phyloP scores from a whole-genome alignment of 192 early-diverging fungal genomes.

The Rhizophagus prolifer region DNA sequence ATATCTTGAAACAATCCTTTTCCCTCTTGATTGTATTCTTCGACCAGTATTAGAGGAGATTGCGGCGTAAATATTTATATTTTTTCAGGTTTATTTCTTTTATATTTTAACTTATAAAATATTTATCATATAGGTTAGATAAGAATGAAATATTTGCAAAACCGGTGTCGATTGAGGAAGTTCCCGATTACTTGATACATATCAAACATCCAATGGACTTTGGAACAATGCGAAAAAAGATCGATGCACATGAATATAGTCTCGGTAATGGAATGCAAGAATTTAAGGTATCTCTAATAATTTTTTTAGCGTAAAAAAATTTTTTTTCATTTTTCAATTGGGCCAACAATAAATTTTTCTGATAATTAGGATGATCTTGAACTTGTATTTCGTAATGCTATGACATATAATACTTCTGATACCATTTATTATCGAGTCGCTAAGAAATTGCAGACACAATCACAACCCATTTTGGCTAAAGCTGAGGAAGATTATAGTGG shows the following conservation, averaged over 20 bases:
- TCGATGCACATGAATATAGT: conserved; percentile 49
- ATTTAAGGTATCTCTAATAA: conserved; percentile 40
- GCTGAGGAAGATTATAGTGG: conserved; percentile 46
- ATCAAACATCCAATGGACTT: conserved; percentile 77
- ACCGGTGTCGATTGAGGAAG: conserved; percentile 51
- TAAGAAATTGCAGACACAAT: conserved; percentile 46
- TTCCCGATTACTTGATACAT: conserved; percentile 46
- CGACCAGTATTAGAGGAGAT: conserved; percentile 66
- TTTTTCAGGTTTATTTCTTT: neutral
- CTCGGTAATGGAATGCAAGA: conserved; percentile 36
- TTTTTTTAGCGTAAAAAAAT: neutral
- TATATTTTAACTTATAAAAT: neutral
- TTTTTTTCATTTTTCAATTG: neutral
- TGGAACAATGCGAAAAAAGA: conserved; percentile 59
- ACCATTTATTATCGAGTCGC: conserved; percentile 73
- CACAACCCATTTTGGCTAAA: conserved; percentile 39
- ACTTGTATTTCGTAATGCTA: conserved; percentile 71
- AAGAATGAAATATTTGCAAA: conserved; percentile 43
- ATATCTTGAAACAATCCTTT: conserved; percentile 65
- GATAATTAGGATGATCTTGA: conserved; percentile 59
- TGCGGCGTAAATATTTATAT: conserved; percentile 50
- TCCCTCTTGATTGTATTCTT: conserved; percentile 71
- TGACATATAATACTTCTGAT: conserved; percentile 72
- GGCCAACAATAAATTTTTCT: neutral
- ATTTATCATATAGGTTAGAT: conserved; percentile 34